These are phyloP conservation scores for Cordyceps javanica DNA, from an alignment of 2,329 filamentous ascomycete genomes.

Conservation along the genomic window DNA sequence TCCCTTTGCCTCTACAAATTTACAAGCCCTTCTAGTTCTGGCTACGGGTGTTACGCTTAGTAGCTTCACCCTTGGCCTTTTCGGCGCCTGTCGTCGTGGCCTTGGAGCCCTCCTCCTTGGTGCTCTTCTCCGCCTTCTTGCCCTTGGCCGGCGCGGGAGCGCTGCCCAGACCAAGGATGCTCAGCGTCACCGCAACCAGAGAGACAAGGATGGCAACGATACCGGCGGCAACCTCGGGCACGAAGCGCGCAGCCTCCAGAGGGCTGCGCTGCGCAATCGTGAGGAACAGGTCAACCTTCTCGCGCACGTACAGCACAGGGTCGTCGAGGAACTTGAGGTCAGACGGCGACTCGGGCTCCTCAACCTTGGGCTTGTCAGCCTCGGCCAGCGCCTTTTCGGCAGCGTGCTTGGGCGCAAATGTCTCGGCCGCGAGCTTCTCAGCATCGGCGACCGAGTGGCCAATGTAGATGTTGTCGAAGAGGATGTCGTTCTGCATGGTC, in stretches of 20 bases:
- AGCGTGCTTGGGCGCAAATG: constrained; percentile 81
- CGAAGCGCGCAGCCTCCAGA: constrained; percentile 75
- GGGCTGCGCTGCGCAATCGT: constrained; percentile 77
- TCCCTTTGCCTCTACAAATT: not conserved
- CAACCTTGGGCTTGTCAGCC: constrained; percentile 69
- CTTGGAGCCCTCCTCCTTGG: constrained; percentile 59
- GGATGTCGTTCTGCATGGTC: constrained; percentile 99
- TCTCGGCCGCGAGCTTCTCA: constrained; percentile 79
- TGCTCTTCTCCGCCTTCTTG: constrained; percentile 64
- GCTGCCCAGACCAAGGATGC: constrained; percentile 57
- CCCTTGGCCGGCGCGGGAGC: constrained; percentile 65
- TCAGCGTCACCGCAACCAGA: constrained; percentile 63
- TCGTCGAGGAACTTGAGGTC: constrained; percentile 88
- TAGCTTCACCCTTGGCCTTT: constrained; percentile 67
- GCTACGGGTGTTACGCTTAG: constrained; percentile 54
- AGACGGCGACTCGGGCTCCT: constrained; percentile 58
- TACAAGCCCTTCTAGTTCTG: constrained; percentile 37
- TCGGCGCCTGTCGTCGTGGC: constrained; percentile 58
- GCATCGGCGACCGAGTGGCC: constrained; percentile 94
- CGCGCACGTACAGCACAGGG: constrained; percentile 78
- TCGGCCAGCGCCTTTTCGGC: constrained; percentile 77
- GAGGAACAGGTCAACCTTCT: constrained; percentile 91
- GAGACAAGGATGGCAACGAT: constrained; percentile 65
- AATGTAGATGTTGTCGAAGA: constrained; percentile 99
- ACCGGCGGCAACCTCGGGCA: constrained; percentile 84